These are phyloP conservation scores for Yarrowia galli DNA, from an alignment of 1,139 yeast species.

Conservation along the genomic window DNA sequence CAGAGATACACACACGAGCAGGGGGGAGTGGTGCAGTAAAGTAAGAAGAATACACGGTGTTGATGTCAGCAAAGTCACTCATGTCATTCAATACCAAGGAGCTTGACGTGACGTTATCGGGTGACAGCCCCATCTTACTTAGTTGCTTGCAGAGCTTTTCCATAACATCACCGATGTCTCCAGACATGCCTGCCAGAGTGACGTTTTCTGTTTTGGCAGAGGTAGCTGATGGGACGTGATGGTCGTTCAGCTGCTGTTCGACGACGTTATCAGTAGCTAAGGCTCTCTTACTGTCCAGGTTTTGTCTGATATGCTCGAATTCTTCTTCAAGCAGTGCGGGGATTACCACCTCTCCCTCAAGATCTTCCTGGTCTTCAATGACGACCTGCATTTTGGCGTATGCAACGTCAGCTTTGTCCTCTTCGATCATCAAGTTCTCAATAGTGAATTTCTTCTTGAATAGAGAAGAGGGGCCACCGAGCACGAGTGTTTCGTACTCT, in stretches of 20 bases:
- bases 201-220: not conserved
- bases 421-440: not conserved
- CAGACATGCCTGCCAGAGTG: slow-evolving; percentile 10
- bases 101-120: slow-evolving; percentile 42
- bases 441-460: slow-evolving; percentile 11
- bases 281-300: not conserved
- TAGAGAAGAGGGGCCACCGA: slow-evolving; percentile 77
- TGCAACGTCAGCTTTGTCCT: slow-evolving; percentile 26
- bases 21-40: slow-evolving; percentile 79
- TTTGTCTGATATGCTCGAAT: not conserved
- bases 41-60: slow-evolving; percentile 61
- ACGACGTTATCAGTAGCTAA: no score
- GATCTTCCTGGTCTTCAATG: slow-evolving; percentile 4
- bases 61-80: slow-evolving; percentile 66
- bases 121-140: slow-evolving; percentile 22
- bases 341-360: slow-evolving; percentile 5
- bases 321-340: slow-evolving; percentile 13
- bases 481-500: slow-evolving; percentile 89
- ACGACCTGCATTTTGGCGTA: slow-evolving; percentile 12
- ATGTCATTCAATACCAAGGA: slow-evolving; percentile 66
- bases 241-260: no score
- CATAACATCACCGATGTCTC: slow-evolving; percentile 14
- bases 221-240: not conserved
- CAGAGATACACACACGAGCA: slow-evolving; percentile 82
- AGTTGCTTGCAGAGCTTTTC: slow-evolving; percentile 38